A percentile compares a stretch with the other conserved stretches of the same genome.
Evolutionary conservation across 108 stramenopile genomes (phyloP).

Genomic region (Skeletonema menzelii): DNA sequence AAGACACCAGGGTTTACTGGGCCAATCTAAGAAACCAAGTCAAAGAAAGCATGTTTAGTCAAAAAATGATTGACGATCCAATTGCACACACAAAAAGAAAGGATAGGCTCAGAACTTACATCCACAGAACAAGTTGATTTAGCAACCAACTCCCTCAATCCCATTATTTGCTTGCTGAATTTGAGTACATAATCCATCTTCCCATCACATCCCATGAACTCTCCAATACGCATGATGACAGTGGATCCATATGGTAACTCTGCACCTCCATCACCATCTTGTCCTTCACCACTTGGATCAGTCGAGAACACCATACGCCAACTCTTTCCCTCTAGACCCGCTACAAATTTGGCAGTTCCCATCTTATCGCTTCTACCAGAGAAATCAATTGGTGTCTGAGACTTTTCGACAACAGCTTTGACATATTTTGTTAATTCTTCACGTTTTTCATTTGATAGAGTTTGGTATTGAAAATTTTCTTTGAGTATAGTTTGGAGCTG

Average conservation of each 20-base stretch:
- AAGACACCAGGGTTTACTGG: slow-evolving; percentile 59
- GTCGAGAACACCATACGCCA: slow-evolving; percentile 75
- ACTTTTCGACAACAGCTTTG: slow-evolving; percentile 39
- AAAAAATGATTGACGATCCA: slow-evolving; percentile 1
- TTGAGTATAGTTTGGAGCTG: slow-evolving; percentile 63
- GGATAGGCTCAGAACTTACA: slow-evolving; percentile 38
- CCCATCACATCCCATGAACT: slow-evolving; percentile 49
- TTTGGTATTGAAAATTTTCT: slow-evolving; percentile 43
- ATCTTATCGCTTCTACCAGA: slow-evolving; percentile 15
- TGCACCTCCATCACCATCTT: slow-evolving; percentile 10
- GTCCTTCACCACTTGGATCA: slow-evolving; percentile 4
- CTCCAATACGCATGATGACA: slow-evolving; percentile 43
- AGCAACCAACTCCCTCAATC: slow-evolving; percentile 59
- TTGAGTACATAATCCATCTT: slow-evolving; percentile 63
- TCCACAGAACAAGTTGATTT: slow-evolving; percentile 60
- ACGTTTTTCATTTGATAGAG: slow-evolving; percentile 39
- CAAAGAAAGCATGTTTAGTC: background rate
- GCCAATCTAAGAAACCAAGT: slow-evolving; percentile 27
- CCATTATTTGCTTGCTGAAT: slow-evolving; percentile 62
- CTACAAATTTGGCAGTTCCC: slow-evolving; percentile 42
- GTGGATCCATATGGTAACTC: slow-evolving; percentile 63
- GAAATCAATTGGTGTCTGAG: slow-evolving; percentile 49
- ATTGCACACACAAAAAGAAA: background rate
- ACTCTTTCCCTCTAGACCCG: slow-evolving; percentile 41
- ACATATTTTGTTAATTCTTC: slow-evolving; percentile 60